phyloP scores from a whole-genome alignment of 2,329 filamentous ascomycete species.

The Helotiales sp. region DNA sequence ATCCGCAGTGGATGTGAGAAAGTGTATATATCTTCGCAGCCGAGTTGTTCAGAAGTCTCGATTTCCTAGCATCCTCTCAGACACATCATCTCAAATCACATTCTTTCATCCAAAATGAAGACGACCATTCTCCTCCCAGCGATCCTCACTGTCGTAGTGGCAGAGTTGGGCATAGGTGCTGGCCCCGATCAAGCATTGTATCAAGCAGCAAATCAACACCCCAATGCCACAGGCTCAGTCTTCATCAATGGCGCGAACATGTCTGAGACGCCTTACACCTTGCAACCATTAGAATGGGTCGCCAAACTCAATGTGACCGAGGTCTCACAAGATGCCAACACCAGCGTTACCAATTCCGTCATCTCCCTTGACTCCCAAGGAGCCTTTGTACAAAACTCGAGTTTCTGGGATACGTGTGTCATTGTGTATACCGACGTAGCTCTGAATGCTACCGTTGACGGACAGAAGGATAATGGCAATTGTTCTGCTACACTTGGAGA shows the following conservation, averaged over 20 bases:
- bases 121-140: background rate
- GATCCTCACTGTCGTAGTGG: background rate
- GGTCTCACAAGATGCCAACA: background rate
- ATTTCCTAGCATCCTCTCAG: background rate
- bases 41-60: background rate
- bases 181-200: background rate
- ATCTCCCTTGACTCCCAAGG: background rate
- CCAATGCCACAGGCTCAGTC: constrained; percentile 3
- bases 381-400: background rate
- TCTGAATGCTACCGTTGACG: background rate
- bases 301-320: background rate
- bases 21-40: too few relatives aligned
- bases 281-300: background rate
- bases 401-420: background rate
- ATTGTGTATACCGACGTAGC: background rate
- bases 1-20: too few relatives aligned
- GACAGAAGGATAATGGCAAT: constrained; percentile 8
- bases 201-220: background rate
- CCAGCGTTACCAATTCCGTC: background rate
- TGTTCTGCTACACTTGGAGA: constrained; percentile 5
- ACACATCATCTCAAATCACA: background rate
- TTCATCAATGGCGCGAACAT: background rate
- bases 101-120: background rate
- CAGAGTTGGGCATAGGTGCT: background rate
- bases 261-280: background rate